phyloP scores from a whole-genome alignment of 1,139 yeast genomes.

The Suhomyces anneliseae region DNA sequence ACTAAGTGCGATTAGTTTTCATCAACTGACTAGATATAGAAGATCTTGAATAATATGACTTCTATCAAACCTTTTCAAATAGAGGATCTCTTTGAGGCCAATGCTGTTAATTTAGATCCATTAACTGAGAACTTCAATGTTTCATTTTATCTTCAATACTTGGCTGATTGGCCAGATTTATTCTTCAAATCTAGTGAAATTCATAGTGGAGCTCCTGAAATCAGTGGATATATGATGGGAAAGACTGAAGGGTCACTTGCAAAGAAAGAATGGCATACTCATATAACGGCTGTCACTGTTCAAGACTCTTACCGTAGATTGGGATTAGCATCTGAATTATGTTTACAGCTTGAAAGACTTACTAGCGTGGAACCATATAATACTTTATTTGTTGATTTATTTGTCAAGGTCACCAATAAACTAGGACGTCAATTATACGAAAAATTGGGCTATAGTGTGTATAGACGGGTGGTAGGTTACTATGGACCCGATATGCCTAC shows the following conservation, averaged over 20 bases:
- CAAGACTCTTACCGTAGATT: conserved; percentile 79
- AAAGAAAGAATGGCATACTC: conserved; percentile 89
- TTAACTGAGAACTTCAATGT: conserved; percentile 88
- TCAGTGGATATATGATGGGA: conserved; percentile 90
- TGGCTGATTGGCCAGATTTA: conserved; percentile 83
- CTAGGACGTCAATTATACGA: conserved; percentile 83
- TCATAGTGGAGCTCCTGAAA: conserved; percentile 25
- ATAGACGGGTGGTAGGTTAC: conserved; percentile 86
- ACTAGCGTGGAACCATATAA: conserved; percentile 67
- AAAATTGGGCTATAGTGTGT: conserved; percentile 81
- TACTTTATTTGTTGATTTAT: conserved; percentile 84
- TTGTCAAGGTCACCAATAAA: conserved; percentile 81
- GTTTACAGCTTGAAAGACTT: conserved; percentile 68
- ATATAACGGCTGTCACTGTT: conserved; percentile 94
- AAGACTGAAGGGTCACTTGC: conserved; percentile 78
- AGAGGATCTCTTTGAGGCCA: conserved; percentile 71
- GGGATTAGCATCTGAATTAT: conserved; percentile 78
- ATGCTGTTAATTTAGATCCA: conserved; percentile 79
- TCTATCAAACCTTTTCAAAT: conserved; percentile 83
- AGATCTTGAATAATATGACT: conserved; percentile 55
- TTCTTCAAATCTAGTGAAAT: conserved; percentile 65
- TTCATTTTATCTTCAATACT: conserved; percentile 80
- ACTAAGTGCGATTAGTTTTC: background rate
- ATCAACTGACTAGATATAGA: background rate
- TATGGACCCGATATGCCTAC: conserved; percentile 58